Percentiles rank a stretch among this genome's conserved stretches.
These are phyloP conservation scores for Nakazawaea pomicola DNA, from an alignment of 805 yeast genomes.

Conservation along the genomic window DNA sequence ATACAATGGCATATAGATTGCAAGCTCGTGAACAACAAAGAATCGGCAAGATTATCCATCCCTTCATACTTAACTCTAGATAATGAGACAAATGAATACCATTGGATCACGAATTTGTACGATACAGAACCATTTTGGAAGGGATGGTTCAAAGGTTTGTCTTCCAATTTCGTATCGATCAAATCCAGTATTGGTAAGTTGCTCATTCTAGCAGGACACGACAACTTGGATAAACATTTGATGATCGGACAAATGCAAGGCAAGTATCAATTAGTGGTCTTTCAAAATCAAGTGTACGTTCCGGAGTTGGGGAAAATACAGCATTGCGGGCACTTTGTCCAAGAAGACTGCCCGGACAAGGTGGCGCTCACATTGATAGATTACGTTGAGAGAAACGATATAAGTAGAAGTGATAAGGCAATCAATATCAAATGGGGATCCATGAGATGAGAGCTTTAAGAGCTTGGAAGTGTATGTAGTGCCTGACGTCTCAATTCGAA, in stretches of 20 bases:
- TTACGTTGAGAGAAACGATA: slow-evolving; percentile 42
- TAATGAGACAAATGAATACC: slow-evolving; percentile 17
- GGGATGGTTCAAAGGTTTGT: slow-evolving; percentile 74
- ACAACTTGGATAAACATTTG: slow-evolving; percentile 75
- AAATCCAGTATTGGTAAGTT: slow-evolving; percentile 52
- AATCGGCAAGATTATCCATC: slow-evolving; percentile 71
- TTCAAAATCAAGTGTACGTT: slow-evolving; percentile 31
- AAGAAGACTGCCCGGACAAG: slow-evolving; percentile 79
- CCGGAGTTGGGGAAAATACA: slow-evolving; percentile 25
- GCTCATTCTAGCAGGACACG: slow-evolving; percentile 82
- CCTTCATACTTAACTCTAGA: slow-evolving; percentile 51
- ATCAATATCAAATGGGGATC: slow-evolving; percentile 16
- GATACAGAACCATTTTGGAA: slow-evolving; percentile 69
- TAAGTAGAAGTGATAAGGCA: slow-evolving; percentile 25
- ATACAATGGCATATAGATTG: slow-evolving; percentile 77
- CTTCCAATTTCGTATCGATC: slow-evolving; percentile 38
- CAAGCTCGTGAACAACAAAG: slow-evolving; percentile 45
- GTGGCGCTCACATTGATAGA: slow-evolving; percentile 52
- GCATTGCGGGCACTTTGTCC: slow-evolving; percentile 90
- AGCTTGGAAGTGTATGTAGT: too few species aligned
- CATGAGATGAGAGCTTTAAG: too few species aligned
- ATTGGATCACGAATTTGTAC: slow-evolving; percentile 64
- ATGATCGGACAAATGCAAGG: slow-evolving; percentile 99
- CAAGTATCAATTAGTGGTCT: slow-evolving; percentile 81
- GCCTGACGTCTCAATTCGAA: not conserved